A percentile compares a stretch with the other conserved stretches of the same genome.
Conservation (phyloP, 306 rosid genomes). For the Trifolium subterraneum region DNA sequence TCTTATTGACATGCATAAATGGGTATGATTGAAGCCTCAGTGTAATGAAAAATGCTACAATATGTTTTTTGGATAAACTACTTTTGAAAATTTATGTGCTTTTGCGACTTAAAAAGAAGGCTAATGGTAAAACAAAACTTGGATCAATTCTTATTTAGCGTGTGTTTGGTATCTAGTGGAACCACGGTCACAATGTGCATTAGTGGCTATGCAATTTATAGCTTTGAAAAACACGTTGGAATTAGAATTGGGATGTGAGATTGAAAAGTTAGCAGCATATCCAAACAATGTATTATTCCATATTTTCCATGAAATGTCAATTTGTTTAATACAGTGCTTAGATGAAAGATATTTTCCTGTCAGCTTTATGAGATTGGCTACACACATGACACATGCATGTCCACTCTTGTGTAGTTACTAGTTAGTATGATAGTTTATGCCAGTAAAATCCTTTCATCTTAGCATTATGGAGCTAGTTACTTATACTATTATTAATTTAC, state of each 20-base stretch:
- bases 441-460: not conserved
- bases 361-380: not conserved
- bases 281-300: not conserved
- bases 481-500: slow-evolving; percentile 5
- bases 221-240: not conserved
- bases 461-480: not conserved
- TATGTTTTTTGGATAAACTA: slow-evolving; percentile 24
- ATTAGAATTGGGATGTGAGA: not conserved
- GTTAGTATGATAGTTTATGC: slow-evolving; percentile 9
- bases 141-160: slow-evolving; percentile 6
- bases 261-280: not conserved
- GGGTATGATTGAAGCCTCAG: slow-evolving; percentile 4
- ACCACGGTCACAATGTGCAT: not conserved
- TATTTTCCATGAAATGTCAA: not conserved
- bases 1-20: not conserved
- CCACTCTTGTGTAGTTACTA: not conserved
- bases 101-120: slow-evolving; percentile 3
- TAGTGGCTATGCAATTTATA: slow-evolving; percentile 1
- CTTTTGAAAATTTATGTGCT: not conserved
- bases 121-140: slow-evolving; percentile 17
- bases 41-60: not conserved
- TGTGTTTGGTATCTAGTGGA: not conserved
- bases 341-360: not conserved
- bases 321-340: slow-evolving; percentile 9
- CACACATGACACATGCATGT: not conserved